Percentiles rank a stretch among this genome's conserved stretches.
phyloP scores from a whole-genome alignment of 2,329 filamentous ascomycete genomes.

The Fusarium continuum region DNA sequence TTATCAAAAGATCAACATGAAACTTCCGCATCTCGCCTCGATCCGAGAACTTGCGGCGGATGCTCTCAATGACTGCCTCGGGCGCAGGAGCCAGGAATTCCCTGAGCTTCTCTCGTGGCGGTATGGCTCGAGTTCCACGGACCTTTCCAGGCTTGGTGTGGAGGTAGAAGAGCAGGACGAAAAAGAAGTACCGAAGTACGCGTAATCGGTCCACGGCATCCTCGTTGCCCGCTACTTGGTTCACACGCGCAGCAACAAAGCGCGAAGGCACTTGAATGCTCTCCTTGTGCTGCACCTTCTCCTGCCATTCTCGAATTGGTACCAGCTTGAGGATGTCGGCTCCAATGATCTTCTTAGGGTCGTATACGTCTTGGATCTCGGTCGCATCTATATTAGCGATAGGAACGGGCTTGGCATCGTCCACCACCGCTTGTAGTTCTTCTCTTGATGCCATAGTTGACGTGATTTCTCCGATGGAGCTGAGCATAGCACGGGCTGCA shows the following conservation, averaged over 20 bases:
- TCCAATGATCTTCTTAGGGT: constrained; percentile 72
- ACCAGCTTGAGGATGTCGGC: constrained; percentile 72
- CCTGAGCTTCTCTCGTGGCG: constrained; percentile 68
- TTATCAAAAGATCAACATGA: constrained; percentile 75
- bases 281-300: constrained; percentile 67
- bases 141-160: constrained; percentile 57
- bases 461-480: constrained; percentile 69
- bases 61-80: constrained; percentile 70
- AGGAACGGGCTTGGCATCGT: constrained; percentile 77
- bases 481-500: constrained; percentile 68
- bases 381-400: constrained; percentile 72
- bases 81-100: constrained; percentile 66
- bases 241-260: constrained; percentile 72
- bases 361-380: constrained; percentile 77
- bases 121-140: constrained; percentile 61
- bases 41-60: constrained; percentile 75
- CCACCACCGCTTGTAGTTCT: constrained; percentile 70
- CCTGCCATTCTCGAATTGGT: constrained; percentile 78
- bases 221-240: constrained; percentile 61
- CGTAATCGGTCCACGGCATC: constrained; percentile 63
- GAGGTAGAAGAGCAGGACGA: constrained; percentile 64
- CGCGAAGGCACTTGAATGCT: constrained; percentile 66
- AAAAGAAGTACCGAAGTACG: constrained; percentile 68
- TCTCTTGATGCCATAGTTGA: constrained; percentile 73
- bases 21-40: constrained; percentile 73